Evolutionary conservation across 305 asterid species (phyloP).

Genomic region (Fraxinus angustifolia): DNA sequence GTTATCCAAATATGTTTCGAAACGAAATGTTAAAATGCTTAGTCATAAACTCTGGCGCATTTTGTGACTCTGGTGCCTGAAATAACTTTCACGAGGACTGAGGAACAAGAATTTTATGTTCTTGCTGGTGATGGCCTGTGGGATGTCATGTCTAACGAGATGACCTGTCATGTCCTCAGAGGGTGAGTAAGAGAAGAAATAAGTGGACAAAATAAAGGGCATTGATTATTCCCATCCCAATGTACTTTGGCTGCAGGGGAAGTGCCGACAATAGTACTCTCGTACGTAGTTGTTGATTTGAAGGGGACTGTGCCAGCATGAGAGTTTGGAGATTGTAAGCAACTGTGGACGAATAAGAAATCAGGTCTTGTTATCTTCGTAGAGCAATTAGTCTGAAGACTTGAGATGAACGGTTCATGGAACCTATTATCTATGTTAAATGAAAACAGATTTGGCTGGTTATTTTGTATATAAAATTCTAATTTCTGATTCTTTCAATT

Average conservation of each 20-base stretch:
- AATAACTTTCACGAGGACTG: conserved; percentile 35
- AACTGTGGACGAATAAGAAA: background rate
- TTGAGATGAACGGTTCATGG: background rate
- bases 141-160: conserved; percentile 38
- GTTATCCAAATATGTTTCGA: background rate
- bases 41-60: conserved; percentile 14
- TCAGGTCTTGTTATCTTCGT: background rate
- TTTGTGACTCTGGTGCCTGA: conserved; percentile 42
- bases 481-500: background rate
- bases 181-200: conserved; percentile 28
- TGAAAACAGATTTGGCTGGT: background rate
- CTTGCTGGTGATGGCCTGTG: conserved; percentile 54
- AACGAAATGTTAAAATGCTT: background rate
- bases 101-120: conserved; percentile 41
- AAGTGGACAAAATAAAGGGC: background rate
- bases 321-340: background rate
- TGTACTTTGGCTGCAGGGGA: conserved; percentile 38
- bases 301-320: conserved; percentile 1
- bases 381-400: background rate
- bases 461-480: background rate
- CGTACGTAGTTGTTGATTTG: conserved; percentile 43
- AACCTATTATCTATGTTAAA: background rate
- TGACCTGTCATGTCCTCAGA: conserved; percentile 33
- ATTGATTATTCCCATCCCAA: conserved; percentile 13
- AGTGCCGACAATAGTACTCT: conserved; percentile 37